Evolutionary conservation across 83 land plant genomes (phyloP).

Genomic region (Thuja plicata): DNA sequence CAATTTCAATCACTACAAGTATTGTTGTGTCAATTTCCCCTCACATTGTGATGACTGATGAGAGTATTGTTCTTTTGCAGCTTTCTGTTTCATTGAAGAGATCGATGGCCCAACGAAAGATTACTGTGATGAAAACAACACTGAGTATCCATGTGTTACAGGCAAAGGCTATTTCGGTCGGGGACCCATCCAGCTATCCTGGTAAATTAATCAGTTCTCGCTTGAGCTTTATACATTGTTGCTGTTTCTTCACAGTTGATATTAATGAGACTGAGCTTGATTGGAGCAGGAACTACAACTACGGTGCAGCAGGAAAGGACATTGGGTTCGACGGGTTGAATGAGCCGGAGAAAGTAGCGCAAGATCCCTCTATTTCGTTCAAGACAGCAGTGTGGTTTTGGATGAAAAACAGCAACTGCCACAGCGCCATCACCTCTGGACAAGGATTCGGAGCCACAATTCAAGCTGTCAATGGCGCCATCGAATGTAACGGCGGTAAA

Average conservation of each 20-base stretch:
- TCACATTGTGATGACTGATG: too few relatives aligned
- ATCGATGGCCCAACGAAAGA: slow-evolving; percentile 26
- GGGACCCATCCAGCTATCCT: slow-evolving; percentile 54
- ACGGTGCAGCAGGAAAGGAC: slow-evolving; percentile 31
- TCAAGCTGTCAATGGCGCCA: slow-evolving; percentile 34
- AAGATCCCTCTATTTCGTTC: slow-evolving; percentile 27
- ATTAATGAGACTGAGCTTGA: too few relatives aligned
- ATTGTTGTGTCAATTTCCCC: too few relatives aligned
- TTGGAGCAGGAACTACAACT: slow-evolving; percentile 47
- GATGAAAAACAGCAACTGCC: slow-evolving; percentile 33
- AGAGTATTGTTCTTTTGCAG: slow-evolving; percentile 12
- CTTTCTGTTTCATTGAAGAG: slow-evolving; percentile 55
- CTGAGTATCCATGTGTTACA: slow-evolving; percentile 38
- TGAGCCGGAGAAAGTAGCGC: slow-evolving; percentile 40
- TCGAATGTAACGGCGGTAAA: slow-evolving; percentile 43
- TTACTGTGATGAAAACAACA: slow-evolving; percentile 40
- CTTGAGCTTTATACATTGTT: neutral
- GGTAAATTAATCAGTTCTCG: neutral
- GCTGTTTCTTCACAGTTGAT: neutral
- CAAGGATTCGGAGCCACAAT: slow-evolving; percentile 52
- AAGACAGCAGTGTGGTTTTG: slow-evolving; percentile 40
- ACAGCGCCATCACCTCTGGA: slow-evolving; percentile 11
- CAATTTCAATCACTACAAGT: too few relatives aligned
- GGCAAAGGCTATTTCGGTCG: slow-evolving; percentile 50
- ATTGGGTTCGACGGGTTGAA: slow-evolving; percentile 42